Percentiles rank a stretch among this genome's conserved stretches.
These are phyloP conservation scores for Cronartium quercuum DNA, from an alignment of 1,284 basidiomycete species.

Conservation along the genomic window DNA sequence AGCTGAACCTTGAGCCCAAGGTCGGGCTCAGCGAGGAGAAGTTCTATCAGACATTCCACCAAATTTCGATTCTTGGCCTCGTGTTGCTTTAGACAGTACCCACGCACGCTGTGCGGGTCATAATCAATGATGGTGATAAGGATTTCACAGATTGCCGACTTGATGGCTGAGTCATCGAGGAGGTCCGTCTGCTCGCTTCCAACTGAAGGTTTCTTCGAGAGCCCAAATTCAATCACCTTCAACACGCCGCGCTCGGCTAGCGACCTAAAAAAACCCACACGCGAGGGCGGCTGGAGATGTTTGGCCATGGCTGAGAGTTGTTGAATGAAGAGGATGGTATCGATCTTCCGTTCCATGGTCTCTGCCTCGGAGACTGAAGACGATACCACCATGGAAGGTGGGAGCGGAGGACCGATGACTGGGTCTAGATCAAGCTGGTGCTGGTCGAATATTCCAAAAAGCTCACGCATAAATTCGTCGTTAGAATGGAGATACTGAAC, in stretches of 20 bases:
- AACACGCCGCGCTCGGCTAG: slow-evolving; percentile 83
- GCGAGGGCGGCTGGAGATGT: slow-evolving; percentile 80
- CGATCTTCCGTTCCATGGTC: slow-evolving; percentile 49
- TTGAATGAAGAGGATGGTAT: slow-evolving; percentile 79
- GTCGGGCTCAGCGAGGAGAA: slow-evolving; percentile 72
- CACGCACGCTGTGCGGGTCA: slow-evolving; percentile 76
- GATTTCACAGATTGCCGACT: slow-evolving; percentile 79
- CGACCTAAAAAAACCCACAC: slow-evolving; percentile 79
- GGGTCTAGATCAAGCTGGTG: slow-evolving; percentile 41
- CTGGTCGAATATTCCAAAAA: slow-evolving; percentile 71
- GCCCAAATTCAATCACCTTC: slow-evolving; percentile 73
- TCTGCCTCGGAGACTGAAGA: background rate
- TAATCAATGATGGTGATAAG: slow-evolving; percentile 82
- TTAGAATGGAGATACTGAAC: slow-evolving; percentile 81
- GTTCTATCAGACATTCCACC: slow-evolving; percentile 65
- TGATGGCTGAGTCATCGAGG: slow-evolving; percentile 55
- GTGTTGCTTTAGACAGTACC: slow-evolving; percentile 74
- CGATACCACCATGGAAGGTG: slow-evolving; percentile 32
- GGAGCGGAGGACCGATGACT: slow-evolving; percentile 42
- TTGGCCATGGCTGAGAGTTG: slow-evolving; percentile 94
- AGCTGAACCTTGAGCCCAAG: slow-evolving; percentile 83
- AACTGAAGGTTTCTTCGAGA: slow-evolving; percentile 44
- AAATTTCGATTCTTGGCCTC: slow-evolving; percentile 54
- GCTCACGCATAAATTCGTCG: slow-evolving; percentile 65
- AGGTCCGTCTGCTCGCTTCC: slow-evolving; percentile 46